Conservation (phyloP, 768 basidiomycete species). For the Naganishia friedmannii region DNA sequence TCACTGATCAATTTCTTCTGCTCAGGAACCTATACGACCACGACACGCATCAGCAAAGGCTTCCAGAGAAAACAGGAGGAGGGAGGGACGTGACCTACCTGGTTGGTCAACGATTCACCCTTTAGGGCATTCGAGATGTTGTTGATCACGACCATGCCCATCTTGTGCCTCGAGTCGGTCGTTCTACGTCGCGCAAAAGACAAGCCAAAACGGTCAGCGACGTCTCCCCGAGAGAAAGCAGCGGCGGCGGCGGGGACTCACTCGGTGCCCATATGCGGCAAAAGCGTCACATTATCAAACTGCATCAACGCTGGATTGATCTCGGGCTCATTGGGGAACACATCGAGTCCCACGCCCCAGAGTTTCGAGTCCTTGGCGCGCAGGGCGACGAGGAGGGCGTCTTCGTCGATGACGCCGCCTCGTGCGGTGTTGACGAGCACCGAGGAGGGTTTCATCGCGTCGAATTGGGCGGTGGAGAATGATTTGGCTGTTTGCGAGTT, state of each 20-base stretch:
- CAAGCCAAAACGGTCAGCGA: too few species aligned
- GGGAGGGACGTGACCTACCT: slow-evolving; percentile 27
- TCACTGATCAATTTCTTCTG: slow-evolving; percentile 23
- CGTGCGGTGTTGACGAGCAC: slow-evolving; percentile 83
- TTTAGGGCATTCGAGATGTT: slow-evolving; percentile 42
- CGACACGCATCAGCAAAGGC: not conserved
- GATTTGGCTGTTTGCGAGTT: slow-evolving; percentile 64
- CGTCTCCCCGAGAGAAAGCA: too few species aligned
- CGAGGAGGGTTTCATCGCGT: slow-evolving; percentile 69
- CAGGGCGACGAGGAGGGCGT: slow-evolving; percentile 76
- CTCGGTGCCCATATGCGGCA: slow-evolving; percentile 81
- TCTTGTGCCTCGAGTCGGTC: slow-evolving; percentile 34
- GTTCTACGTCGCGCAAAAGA: slow-evolving; percentile 7
- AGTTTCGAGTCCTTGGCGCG: slow-evolving; percentile 72
- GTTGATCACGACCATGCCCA: slow-evolving; percentile 43
- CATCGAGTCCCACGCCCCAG: slow-evolving; percentile 73
- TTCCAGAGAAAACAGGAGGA: not conserved
- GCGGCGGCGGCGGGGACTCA: not conserved
- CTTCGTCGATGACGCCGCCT: slow-evolving; percentile 86
- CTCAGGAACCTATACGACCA: slow-evolving; percentile 1
- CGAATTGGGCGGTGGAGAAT: slow-evolving; percentile 72
- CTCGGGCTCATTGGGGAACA: slow-evolving; percentile 78
- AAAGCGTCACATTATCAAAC: slow-evolving; percentile 74
- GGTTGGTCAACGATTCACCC: slow-evolving; percentile 43
- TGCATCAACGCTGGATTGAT: slow-evolving; percentile 74